Evolutionary conservation across 176 grass and related monocot genomes (phyloP).

Genomic region (bread wheat (Triticum aestivum)): DNA sequence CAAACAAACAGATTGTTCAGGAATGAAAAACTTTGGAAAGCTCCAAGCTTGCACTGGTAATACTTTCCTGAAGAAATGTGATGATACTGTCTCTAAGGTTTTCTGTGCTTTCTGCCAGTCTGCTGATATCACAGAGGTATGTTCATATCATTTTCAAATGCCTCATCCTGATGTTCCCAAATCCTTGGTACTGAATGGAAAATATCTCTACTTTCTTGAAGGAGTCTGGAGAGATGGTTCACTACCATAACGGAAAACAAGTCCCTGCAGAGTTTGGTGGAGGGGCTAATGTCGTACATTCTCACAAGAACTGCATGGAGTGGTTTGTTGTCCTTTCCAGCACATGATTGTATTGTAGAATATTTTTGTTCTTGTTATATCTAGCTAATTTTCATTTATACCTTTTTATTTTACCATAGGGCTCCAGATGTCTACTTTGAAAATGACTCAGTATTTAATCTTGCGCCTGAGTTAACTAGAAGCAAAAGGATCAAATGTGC

Average conservation of each 20-base stretch:
- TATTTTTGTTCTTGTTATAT: neutral
- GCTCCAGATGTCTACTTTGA: conserved; percentile 96
- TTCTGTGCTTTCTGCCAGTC: conserved; percentile 85
- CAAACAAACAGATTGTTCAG: conserved; percentile 14
- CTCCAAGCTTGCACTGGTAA: conserved; percentile 10
- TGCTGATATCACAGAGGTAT: conserved; percentile 67
- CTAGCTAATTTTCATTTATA: conserved; percentile 2
- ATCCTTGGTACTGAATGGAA: neutral
- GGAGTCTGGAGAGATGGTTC: conserved; percentile 88
- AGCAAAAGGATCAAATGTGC: conserved; percentile 88
- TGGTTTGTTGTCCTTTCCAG: conserved; percentile 49
- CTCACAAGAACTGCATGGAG: conserved; percentile 90
- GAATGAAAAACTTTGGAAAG: conserved; percentile 11
- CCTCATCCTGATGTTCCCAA: neutral
- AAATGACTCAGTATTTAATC: conserved; percentile 70
- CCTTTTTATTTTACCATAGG: conserved; percentile 41
- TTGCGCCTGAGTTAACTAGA: conserved; percentile 70
- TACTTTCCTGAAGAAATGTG: conserved; percentile 57
- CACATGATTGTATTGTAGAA: neutral
- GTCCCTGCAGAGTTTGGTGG: conserved; percentile 50
- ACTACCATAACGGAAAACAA: conserved; percentile 70
- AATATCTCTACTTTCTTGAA: conserved; percentile 18
- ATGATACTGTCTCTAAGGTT: conserved; percentile 40
- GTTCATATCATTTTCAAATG: conserved; percentile 1
- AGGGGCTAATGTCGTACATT: conserved; percentile 54